Evolutionary conservation across 148 eudicot genomes (phyloP), one percentile per base, ranked within the genome.

Genomic region (Camellia granthamiana): DNA sequence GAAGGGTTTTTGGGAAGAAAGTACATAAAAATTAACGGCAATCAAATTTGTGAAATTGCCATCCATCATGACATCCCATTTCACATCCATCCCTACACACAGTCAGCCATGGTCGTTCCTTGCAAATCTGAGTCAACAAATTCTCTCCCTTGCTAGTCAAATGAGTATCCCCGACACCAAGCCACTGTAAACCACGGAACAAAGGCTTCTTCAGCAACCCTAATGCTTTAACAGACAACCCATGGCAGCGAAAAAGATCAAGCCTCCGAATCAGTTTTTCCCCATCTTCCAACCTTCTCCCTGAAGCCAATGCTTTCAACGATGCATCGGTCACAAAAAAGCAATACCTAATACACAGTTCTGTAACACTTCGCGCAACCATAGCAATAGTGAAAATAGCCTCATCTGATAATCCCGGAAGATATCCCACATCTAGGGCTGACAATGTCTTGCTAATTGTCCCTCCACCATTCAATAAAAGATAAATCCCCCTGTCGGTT

Each of bases 31-130:
- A 46, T 79, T 46, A 60, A 47, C 21, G 16, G 2, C 21, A 60
- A 14, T 77, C 72, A 77, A 59, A 56, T 72, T 11, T 77, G 65
- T 87, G 88, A 43, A 63, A 89, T 58, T 87, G 85, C 91, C 91
- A 89, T 55, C 88, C 88, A 82, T 89, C 91, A 46, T 80, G 80
- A 64, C 91, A 89, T 62, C 91, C 91, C 72, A 89, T 62, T 80
- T 87, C 89, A 41, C 91, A 89, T 54, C 88, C 91, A 49, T 77
- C 88, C 49, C 61, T 41, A 77, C 91, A 89, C 7, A 86, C 12
- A 65, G 82, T 85, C 42, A 87, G 77, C 88, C 86, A 87, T 9
- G 89, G 91, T 52, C 88, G 74, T 75, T 55, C 77, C 62, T 38
- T 7, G 47, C 78, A 73, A 78, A 89, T 75, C 67, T 62, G 67